Conservation (phyloP, 2,329 filamentous ascomycete genomes). For the Venturia effusa region DNA sequence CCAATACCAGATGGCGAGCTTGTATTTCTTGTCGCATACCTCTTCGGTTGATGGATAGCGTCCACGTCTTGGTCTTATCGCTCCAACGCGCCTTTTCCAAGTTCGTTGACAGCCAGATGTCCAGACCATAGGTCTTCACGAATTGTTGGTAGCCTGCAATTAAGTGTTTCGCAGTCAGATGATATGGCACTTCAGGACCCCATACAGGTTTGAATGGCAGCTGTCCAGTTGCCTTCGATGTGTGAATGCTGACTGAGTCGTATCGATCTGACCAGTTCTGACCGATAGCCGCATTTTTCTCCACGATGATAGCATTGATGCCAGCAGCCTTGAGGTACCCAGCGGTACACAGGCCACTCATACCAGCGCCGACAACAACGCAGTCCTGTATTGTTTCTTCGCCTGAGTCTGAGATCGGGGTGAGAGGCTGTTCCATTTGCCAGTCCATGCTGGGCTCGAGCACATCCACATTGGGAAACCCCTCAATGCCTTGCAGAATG, state of each 20-base stretch:
- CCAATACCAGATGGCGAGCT: constrained; percentile 40
- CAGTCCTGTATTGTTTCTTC: constrained; percentile 9
- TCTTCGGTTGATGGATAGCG: constrained; percentile 35
- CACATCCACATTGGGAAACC: constrained; percentile 10
- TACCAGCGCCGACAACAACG: constrained; percentile 34
- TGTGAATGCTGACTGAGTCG: constrained; percentile 26
- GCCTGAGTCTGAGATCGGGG: not conserved
- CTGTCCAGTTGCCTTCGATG: constrained; percentile 8
- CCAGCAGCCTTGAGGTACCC: constrained; percentile 50
- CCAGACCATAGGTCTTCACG: constrained; percentile 12
- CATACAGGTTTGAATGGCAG: constrained; percentile 12
- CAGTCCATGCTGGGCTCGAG: constrained; percentile 1
- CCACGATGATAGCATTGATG: constrained; percentile 46
- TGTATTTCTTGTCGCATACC: constrained; percentile 2
- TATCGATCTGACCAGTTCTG: constrained; percentile 55
- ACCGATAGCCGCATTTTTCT: constrained; percentile 46
- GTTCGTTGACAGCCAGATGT: constrained; percentile 8
- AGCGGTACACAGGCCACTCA: constrained; percentile 47
- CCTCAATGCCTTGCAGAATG: constrained; percentile 10
- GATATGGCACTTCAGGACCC: constrained; percentile 12
- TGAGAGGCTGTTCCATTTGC: not conserved
- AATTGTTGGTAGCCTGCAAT: constrained; percentile 53
- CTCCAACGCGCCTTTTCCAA: constrained; percentile 20
- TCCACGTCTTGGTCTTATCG: constrained; percentile 59
- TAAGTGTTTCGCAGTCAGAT: constrained; percentile 1